Base-by-base conservation (phyloP, 139 green algal genomes). In the Spirogloea muscicola region DNA sequence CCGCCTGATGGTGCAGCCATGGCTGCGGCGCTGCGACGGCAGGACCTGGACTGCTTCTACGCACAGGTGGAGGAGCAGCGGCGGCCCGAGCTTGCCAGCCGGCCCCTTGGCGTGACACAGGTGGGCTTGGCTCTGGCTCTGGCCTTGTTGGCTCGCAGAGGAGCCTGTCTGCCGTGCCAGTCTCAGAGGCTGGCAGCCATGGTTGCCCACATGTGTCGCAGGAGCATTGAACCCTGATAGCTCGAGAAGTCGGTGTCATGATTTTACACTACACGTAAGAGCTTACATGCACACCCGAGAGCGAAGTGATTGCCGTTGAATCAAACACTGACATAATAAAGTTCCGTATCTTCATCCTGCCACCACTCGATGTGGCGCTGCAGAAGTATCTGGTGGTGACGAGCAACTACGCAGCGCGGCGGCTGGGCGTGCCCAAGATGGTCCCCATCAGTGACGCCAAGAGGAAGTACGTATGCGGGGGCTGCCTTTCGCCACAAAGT, bases 401-500 rank as follows among this genome's bases (percentile, higher is more conserved):
- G 0, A 87, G 72, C 72, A 96, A 96, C 79, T 96, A 96, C 39
- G 40, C 66, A 1, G 91, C 91, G 0, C 79, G 91, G 3, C 33
- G 34, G 4, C 27, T 46, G 18, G 91, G 91, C 1, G 89, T 96
- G 4, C 85, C 74, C 55, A 96, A 96, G 82, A 0, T 74, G 63
- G 31, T 70, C 58, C 70, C 41, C 29, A 77, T 68, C 74, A 38
- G 21, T 52, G 74, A 81, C n/a, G 77, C 67, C 33, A 82, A 67
- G 48, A 59, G 60, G 33, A 84, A 78, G 29, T 74, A 31, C 13
- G 64, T 72, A 65, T 33, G 16, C 1, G 13, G 38, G 7, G 18
- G 38, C 6, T 5, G 10, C 1, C 29, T 18, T 68, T 25, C 9
- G 18, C 55, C 31, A 39, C 25, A 16, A n/a, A n/a, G n/a, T n/a